A percentile compares a stretch with the other conserved stretches of the same genome.
phyloP scores from a whole-genome alignment of 345 rosid genomes.

The Salix purpurea region DNA sequence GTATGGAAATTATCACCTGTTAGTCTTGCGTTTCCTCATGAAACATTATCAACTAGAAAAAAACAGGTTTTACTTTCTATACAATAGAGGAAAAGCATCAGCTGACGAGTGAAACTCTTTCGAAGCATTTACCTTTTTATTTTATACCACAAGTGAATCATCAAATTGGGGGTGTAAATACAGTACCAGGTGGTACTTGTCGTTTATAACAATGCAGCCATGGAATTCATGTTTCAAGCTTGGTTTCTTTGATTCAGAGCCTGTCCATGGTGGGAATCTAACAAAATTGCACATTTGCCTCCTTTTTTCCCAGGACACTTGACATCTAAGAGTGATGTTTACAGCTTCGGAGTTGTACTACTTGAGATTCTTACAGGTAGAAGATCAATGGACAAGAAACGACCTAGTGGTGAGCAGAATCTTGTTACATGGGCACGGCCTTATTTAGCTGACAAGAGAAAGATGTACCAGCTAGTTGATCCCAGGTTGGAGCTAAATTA shows the following conservation, averaged over 20 bases:
- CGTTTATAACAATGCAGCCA: background rate
- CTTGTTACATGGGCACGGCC: slow-evolving; percentile 30
- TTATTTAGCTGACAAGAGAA: slow-evolving; percentile 30
- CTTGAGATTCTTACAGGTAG: slow-evolving; percentile 32
- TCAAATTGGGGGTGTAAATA: background rate
- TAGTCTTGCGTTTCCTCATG: background rate
- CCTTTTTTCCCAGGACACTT: slow-evolving; percentile 23
- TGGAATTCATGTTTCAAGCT: background rate
- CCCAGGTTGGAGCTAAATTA: slow-evolving; percentile 28
- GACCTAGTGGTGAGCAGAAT: slow-evolving; percentile 32
- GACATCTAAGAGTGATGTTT: slow-evolving; percentile 33
- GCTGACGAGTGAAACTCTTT: background rate
- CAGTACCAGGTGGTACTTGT: background rate
- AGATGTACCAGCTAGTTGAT: slow-evolving; percentile 29
- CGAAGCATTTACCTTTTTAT: background rate
- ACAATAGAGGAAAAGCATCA: background rate
- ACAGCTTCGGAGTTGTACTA: slow-evolving; percentile 33
- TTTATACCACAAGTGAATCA: background rate
- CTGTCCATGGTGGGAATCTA: background rate
- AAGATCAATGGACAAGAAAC: slow-evolving; percentile 36
- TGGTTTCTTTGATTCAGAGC: background rate
- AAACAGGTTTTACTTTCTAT: background rate
- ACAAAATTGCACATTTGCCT: slow-evolving; percentile 5
- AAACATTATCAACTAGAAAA: background rate
- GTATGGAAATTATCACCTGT: slow-evolving; percentile 3